Evolutionary conservation across 371 early-diverging fungal species (phyloP).

Genomic region (Mortierella sp.): DNA sequence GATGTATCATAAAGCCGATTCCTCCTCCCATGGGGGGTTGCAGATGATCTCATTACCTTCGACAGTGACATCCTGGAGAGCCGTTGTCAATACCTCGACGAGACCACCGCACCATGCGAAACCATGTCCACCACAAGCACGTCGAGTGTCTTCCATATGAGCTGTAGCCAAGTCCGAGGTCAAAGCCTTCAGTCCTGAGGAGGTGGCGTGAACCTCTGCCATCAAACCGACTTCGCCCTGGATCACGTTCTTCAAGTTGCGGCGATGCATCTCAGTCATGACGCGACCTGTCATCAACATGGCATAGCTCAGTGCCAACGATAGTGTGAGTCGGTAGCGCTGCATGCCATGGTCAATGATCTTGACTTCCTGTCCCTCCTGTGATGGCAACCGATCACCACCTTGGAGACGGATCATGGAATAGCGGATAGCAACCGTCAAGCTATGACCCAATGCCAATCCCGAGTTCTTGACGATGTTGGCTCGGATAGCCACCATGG

Average conservation of each 20-base stretch:
- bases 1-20: no score
- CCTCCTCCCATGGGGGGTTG: no score
- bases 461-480: conserved; percentile 65
- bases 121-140: conserved; percentile 86
- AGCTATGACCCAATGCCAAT: conserved; percentile 66
- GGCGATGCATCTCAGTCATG: conserved; percentile 69
- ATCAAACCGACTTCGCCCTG: conserved; percentile 64
- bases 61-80: conserved; percentile 64
- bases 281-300: conserved; percentile 78
- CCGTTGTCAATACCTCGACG: conserved; percentile 58
- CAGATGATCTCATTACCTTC: conserved; percentile 53
- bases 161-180: conserved; percentile 76
- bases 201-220: conserved; percentile 86
- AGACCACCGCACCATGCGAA: conserved; percentile 68
- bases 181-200: conserved; percentile 86
- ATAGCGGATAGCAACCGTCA: conserved; percentile 63
- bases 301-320: conserved; percentile 78
- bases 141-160: conserved; percentile 79
- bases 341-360: conserved; percentile 83
- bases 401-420: conserved; percentile 65
- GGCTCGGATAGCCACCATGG: conserved; percentile 83
- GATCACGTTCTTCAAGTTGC: conserved; percentile 67
- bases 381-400: conserved; percentile 62
- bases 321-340: conserved; percentile 77
- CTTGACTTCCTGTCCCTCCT: conserved; percentile 66